These are phyloP conservation scores for Cercospora sesami DNA, from an alignment of 2,329 filamentous ascomycete genomes.

Conservation along the genomic window DNA sequence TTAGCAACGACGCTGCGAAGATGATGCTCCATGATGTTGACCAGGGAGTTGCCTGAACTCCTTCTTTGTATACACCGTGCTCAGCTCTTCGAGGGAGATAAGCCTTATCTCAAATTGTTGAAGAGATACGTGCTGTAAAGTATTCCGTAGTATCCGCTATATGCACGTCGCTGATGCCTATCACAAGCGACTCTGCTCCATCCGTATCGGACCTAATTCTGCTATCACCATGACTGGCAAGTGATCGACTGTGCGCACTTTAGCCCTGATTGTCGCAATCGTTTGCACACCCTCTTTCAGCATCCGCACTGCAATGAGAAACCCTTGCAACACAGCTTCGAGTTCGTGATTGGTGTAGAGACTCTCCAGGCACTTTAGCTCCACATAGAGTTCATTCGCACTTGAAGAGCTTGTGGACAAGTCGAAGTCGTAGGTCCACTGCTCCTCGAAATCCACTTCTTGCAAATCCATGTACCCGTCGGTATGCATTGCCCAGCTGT, in stretches of 20 bases:
- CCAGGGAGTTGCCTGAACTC: too few species aligned
- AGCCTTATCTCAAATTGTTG: too few species aligned
- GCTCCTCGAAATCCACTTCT: background rate
- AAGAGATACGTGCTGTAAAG: too few species aligned
- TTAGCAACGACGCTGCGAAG: background rate
- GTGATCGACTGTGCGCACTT: background rate
- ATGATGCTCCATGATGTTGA: too few species aligned
- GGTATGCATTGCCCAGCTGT: background rate
- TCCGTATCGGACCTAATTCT: background rate
- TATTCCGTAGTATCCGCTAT: background rate
- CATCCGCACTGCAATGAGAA: background rate
- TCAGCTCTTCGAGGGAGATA: too few species aligned
- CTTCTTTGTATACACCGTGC: too few species aligned
- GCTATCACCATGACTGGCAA: background rate
- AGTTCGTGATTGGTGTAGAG: background rate
- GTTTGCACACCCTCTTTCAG: background rate
- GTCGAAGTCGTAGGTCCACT: background rate
- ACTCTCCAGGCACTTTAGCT: background rate
- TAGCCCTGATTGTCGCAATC: background rate
- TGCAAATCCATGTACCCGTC: background rate
- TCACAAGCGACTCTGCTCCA: background rate
- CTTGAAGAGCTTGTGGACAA: background rate
- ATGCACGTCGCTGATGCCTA: background rate
- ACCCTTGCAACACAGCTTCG: background rate
- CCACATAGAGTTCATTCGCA: background rate